These are phyloP conservation scores for Pseudomonodictys pantanalensis DNA, from an alignment of 495 filamentous ascomycete genomes.

Conservation along the genomic window DNA sequence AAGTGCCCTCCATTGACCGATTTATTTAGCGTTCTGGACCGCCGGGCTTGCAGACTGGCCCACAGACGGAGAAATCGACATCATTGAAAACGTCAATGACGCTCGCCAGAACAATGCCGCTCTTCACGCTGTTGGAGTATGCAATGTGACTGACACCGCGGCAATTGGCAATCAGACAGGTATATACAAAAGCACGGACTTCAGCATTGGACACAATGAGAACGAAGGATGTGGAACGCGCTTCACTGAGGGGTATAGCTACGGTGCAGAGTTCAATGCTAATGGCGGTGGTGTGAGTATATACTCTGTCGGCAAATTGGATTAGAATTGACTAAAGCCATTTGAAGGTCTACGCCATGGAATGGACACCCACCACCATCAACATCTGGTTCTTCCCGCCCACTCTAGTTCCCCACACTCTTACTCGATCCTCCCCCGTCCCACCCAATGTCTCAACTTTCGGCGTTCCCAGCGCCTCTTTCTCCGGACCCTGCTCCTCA, in stretches of 20 bases:
- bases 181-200: constrained; percentile 11
- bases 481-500: constrained; percentile 33
- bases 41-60: constrained; percentile 61
- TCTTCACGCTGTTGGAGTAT: constrained; percentile 19
- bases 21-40: constrained; percentile 24
- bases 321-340: neutral
- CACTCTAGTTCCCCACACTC: constrained; percentile 45
- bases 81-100: constrained; percentile 54
- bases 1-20: constrained; percentile 39
- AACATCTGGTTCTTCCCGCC: constrained; percentile 60
- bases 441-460: constrained; percentile 58
- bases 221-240: constrained; percentile 20
- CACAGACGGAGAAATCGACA: constrained; percentile 60
- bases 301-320: neutral
- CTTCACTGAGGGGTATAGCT: constrained; percentile 37
- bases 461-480: constrained; percentile 55
- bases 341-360: constrained; percentile 55
- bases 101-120: constrained; percentile 9
- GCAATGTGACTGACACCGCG: neutral
- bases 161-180: constrained; percentile 15
- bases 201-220: constrained; percentile 16
- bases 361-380: constrained; percentile 59
- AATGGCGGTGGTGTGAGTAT: constrained; percentile 49
- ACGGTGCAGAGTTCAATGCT: constrained; percentile 58
- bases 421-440: neutral